Evolutionary conservation across 345 rosid genomes (phyloP), one percentile per base, ranked within the genome.

Genomic region (Moringa oleifera): DNA sequence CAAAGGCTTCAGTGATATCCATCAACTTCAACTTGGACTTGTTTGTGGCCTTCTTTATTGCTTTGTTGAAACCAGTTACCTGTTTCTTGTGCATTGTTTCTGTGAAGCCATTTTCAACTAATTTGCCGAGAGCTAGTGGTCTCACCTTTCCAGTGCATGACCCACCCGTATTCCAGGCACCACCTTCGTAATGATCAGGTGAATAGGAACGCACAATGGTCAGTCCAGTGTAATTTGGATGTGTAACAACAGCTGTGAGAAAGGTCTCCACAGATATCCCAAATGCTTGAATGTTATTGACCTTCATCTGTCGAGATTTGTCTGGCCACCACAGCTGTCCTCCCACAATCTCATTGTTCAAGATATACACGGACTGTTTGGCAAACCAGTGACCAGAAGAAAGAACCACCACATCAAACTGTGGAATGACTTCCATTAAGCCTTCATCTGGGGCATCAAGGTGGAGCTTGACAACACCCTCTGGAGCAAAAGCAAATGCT

Each of bases 371-470:
- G 0, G 97, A 94, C 63, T 86, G 97, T 79, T 90, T 94, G 56
- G 96, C 96, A 65, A 90, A 94, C 97, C 99, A 94, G 75, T 94
- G 99, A 60, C 99, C 99, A 15, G 95, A 88, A 55, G 99, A 94
- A 59, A 90, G 79, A 59, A 94, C 87, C 31, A 85, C 74, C 65
- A 88, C 97, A 31, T 94, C 95, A 54, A 94, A 88, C 0, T 53
- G 66, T 16, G 85, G 85, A 64, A 90, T 72, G 58, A 66, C 71
- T 62, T 94, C 88, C 90, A 90, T 90, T 47, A 94, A 78, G 24
- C 64, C 70, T 58, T 85, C 76, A 46, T 94, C 95, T 0, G 96
- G 95, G 23, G 60, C 83, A 71, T 94, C 97, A n/a, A 94, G 90
- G 58, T 88, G 91, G 69, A 90, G 88, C 80, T 94, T 94, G 22